Percentiles rank a stretch among this genome's conserved stretches.
Conservation (phyloP, 1,139 yeast species). For the Magnusiomyces tetraspermus region DNA sequence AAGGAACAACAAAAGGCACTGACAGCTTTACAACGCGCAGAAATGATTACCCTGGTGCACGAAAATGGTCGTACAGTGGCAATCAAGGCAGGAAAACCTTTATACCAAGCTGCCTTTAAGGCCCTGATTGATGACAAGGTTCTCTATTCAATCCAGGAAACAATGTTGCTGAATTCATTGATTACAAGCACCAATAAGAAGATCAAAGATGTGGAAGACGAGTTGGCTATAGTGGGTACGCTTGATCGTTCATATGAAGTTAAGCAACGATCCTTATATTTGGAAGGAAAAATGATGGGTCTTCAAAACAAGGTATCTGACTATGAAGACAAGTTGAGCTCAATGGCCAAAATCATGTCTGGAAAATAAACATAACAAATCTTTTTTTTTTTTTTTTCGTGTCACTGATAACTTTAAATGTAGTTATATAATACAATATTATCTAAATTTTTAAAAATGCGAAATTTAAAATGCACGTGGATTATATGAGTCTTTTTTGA, state of each 20-base stretch:
- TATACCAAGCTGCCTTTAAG: conserved; percentile 71
- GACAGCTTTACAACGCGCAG: conserved; percentile 67
- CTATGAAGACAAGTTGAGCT: conserved; percentile 32
- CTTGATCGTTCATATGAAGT: conserved; percentile 43
- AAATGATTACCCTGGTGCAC: conserved; percentile 56
- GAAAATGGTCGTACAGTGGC: conserved; percentile 65
- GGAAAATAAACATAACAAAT: conserved; percentile 3
- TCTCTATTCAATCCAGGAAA: conserved; percentile 54
- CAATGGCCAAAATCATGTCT: conserved; percentile 2
- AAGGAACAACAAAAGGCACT: conserved; percentile 45
- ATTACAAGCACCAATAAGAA: conserved; percentile 54
- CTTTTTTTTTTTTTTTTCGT: too few relatives aligned
- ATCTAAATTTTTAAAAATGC: neutral
- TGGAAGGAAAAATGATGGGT: conserved; percentile 52
- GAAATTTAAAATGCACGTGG: too few relatives aligned
- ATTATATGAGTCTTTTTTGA: neutral
- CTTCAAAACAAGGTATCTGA: conserved; percentile 35
- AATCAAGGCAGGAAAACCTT: conserved; percentile 73
- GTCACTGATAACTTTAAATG: neutral
- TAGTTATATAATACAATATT: neutral
- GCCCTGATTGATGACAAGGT: conserved; percentile 50
- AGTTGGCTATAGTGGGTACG: conserved; percentile 48
- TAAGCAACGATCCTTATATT: conserved; percentile 52
- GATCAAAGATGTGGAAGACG: conserved; percentile 59
- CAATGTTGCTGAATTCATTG: conserved; percentile 46